Conservation (phyloP, 106 monocot genomes). For the Phalaenopsis aphrodite region DNA sequence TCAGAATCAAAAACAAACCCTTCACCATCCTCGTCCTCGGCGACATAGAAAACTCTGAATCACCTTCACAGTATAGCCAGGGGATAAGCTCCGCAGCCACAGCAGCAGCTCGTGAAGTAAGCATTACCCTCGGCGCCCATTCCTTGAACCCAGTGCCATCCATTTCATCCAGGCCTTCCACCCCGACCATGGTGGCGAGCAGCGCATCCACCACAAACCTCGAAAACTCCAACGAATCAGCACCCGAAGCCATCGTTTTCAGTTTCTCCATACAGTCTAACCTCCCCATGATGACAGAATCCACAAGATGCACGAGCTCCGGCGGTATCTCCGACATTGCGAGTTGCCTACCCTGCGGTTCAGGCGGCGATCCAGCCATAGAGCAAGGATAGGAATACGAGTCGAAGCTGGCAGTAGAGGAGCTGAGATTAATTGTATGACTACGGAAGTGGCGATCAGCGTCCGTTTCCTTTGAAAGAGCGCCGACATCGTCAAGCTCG, state of each 20-base stretch:
- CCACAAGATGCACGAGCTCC: conserved; percentile 67
- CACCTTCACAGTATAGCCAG: conserved; percentile 50
- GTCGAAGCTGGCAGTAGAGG: conserved; percentile 37
- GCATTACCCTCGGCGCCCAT: conserved; percentile 54
- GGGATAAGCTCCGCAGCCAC: conserved; percentile 61
- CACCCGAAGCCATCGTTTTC: conserved; percentile 19
- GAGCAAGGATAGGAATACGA: conserved; percentile 30
- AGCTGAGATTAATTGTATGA: conserved; percentile 8
- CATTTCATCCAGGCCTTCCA: conserved; percentile 49
- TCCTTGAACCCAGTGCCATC: neutral
- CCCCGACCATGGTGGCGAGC: conserved; percentile 75
- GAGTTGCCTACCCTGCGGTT: conserved; percentile 21
- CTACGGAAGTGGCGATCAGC: neutral
- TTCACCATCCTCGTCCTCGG: conserved; percentile 66
- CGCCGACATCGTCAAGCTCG: conserved; percentile 9
- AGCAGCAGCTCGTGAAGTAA: conserved; percentile 62
- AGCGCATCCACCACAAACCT: conserved; percentile 71
- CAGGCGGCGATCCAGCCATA: conserved; percentile 20
- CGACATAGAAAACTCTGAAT: conserved; percentile 42
- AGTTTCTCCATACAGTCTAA: conserved; percentile 44
- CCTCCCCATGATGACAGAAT: conserved; percentile 77
- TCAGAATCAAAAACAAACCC: conserved; percentile 52
- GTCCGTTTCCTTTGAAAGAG: conserved; percentile 5
- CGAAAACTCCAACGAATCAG: conserved; percentile 18
- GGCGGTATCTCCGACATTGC: conserved; percentile 50